Evolutionary conservation across 441 rosid genomes (phyloP), one percentile per base, ranked within the genome.

Genomic region (Croton laevigatus): DNA sequence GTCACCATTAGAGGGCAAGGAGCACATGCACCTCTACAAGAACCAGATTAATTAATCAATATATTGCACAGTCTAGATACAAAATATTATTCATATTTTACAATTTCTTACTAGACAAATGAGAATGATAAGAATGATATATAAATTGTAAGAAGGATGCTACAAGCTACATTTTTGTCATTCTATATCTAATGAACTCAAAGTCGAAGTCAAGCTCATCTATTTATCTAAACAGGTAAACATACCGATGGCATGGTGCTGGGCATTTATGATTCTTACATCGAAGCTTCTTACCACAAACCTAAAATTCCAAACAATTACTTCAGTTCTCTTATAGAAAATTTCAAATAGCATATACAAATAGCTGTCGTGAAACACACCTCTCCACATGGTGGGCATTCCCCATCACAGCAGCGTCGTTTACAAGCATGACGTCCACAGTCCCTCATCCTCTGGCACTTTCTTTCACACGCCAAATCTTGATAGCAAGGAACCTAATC

Each of bases 401-500:
- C 82, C 58, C 97, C 98, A 82, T 90, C 95, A 77, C 97, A 94
- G 78, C 98, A 91, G n/a, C 95, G 94, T 1, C 94, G 91, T 79
- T 78, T 91, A 81, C 97, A 94, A 71, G 97, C 91, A 88, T 91
- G 98, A 36, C 90, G 85, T 65, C 89, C 94, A 74, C 97, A 91
- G 73, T 94, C 96, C 79, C 98, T 87, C 81, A 76, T 38, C 74
- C 76, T 84, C 75, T 85, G 89, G 73, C 98, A 91, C 83, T 83
- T 91, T 75, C 96, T 90, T 66, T 94, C 97, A 70, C 97, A 94
- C 0, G 85, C 75, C 85, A 91, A 81, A 75, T 91, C 94, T 91
- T 94, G 98, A 90, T 86, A 88, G 88, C 97, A 90, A 76, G 97
- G 97, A 87, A 91, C 91, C 97, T 90, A 88, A 84, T 79, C 82